phyloP scores from a whole-genome alignment of 108 stramenopile species.

The Parietichytrium sp. region DNA sequence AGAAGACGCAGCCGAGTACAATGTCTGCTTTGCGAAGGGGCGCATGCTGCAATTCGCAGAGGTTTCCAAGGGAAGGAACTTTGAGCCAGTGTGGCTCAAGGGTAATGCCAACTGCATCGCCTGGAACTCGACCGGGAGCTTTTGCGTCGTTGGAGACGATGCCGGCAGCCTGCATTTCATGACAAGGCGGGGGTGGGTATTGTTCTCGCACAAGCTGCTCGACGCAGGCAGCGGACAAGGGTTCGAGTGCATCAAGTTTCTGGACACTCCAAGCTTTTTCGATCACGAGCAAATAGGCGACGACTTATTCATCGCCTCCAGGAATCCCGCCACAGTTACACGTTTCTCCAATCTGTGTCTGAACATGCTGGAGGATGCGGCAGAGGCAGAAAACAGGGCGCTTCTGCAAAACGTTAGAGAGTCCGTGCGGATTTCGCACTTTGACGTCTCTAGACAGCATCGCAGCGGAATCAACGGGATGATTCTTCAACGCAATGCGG shows the following conservation, averaged over 20 bases:
- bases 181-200: background rate
- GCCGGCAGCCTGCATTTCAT: slow-evolving; percentile 11
- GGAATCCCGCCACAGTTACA: background rate
- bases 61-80: too few species aligned
- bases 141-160: background rate
- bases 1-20: too few species aligned
- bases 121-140: slow-evolving; percentile 37
- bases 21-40: too few species aligned
- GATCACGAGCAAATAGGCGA: slow-evolving; percentile 33
- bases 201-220: slow-evolving; percentile 6
- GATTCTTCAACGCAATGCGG: background rate
- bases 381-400: background rate
- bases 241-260: slow-evolving; percentile 22
- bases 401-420: slow-evolving; percentile 1
- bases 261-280: slow-evolving; percentile 32
- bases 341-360: slow-evolving; percentile 27
- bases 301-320: background rate
- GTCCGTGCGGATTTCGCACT: background rate
- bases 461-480: background rate
- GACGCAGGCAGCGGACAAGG: background rate
- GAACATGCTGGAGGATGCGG: slow-evolving; percentile 1
- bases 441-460: background rate
- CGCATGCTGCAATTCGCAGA: too few species aligned
- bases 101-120: background rate
- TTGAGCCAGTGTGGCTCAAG: background rate